Evolutionary conservation across 306 rosid genomes (phyloP).

Genomic region (Castanea sativa): DNA sequence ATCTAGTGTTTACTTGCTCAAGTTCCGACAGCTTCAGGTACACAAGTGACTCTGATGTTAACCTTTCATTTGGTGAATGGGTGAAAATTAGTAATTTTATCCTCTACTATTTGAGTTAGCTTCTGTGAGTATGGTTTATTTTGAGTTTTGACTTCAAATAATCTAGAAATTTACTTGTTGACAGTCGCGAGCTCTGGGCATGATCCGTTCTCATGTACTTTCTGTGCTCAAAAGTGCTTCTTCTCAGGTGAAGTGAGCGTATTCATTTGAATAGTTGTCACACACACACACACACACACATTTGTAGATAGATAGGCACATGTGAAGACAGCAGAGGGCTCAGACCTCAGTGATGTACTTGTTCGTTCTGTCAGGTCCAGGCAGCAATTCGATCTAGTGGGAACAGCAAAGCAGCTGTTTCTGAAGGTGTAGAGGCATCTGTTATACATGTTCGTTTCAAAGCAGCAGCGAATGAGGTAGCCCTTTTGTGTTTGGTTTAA

Average conservation of each 20-base stretch:
- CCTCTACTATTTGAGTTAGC: slow-evolving; percentile 7
- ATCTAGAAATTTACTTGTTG: slow-evolving; percentile 29
- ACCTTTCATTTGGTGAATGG: slow-evolving; percentile 14
- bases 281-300: slow-evolving; percentile 3
- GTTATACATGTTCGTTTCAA: slow-evolving; percentile 93
- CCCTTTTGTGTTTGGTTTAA: slow-evolving; percentile 4
- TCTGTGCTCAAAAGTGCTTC: slow-evolving; percentile 89
- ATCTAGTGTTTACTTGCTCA: slow-evolving; percentile 93
- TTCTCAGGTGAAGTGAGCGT: slow-evolving; percentile 71
- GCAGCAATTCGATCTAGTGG: slow-evolving; percentile 81
- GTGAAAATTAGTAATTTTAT: not conserved
- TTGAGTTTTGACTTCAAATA: slow-evolving; percentile 16
- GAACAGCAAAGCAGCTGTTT: slow-evolving; percentile 64
- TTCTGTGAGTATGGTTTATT: slow-evolving; percentile 10
- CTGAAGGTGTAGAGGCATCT: slow-evolving; percentile 99
- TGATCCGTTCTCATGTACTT: slow-evolving; percentile 89
- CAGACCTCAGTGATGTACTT: slow-evolving; percentile 3
- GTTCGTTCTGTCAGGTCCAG: slow-evolving; percentile 68
- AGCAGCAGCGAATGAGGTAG: slow-evolving; percentile 98
- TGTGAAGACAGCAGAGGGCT: not conserved
- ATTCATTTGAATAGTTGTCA: slow-evolving; percentile 24
- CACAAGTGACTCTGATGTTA: slow-evolving; percentile 1
- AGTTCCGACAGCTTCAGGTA: slow-evolving; percentile 98
- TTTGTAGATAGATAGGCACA: not conserved
- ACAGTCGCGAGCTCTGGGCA: slow-evolving; percentile 95